Evolutionary conservation across 164 flowering plant species (phyloP).

Genomic region (Vitis amurensis): DNA sequence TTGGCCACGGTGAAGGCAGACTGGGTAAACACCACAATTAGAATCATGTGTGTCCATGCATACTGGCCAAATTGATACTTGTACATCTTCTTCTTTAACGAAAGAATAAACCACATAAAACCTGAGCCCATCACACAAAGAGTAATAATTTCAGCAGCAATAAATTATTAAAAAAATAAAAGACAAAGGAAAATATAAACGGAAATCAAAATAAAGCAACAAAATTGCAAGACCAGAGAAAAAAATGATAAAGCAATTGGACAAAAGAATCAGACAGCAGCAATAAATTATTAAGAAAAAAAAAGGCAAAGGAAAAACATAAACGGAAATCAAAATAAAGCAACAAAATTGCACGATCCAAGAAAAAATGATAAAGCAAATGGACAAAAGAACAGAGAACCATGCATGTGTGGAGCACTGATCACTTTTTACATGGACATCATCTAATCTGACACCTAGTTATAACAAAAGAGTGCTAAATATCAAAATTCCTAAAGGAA

Average conservation of each 20-base stretch:
- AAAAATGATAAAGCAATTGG: too few relatives aligned
- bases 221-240: too few relatives aligned
- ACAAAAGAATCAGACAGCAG: neutral
- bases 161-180: neutral
- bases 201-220: too few relatives aligned
- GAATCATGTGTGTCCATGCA: constrained; percentile 99
- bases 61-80: constrained; percentile 98
- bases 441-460: too few relatives aligned
- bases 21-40: constrained; percentile 90
- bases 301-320: neutral
- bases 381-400: too few relatives aligned
- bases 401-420: too few relatives aligned
- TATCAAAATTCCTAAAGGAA: neutral
- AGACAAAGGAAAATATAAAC: neutral
- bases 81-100: constrained; percentile 96
- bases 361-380: too few relatives aligned
- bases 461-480: neutral
- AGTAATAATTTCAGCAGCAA: constrained; percentile 9
- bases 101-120: constrained; percentile 94
- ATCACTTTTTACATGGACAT: too few relatives aligned
- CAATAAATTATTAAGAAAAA: neutral
- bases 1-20: constrained; percentile 92
- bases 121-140: constrained; percentile 41
- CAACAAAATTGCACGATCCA: too few relatives aligned
- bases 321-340: neutral